These are phyloP conservation scores for Gossypium ekmanianum DNA, from an alignment of 345 rosid species.

Conservation along the genomic window DNA sequence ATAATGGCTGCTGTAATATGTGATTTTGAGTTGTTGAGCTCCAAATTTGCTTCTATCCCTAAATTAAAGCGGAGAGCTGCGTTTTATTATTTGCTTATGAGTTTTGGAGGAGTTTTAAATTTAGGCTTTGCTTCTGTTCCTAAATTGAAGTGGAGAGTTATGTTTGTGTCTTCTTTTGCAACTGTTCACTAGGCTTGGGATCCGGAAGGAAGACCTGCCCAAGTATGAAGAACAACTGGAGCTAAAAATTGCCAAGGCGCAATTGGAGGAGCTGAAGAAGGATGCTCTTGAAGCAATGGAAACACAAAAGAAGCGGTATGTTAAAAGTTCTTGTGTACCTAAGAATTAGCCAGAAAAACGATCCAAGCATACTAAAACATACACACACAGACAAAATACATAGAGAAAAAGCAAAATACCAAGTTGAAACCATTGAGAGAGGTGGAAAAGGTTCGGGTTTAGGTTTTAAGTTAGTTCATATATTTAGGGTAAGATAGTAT, in stretches of 20 bases:
- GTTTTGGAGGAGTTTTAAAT: neutral
- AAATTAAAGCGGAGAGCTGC: neutral
- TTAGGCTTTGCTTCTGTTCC: neutral
- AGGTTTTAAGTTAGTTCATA: too few relatives aligned
- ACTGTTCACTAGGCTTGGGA: constrained; percentile 62
- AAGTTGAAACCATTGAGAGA: too few relatives aligned
- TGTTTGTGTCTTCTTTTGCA: neutral
- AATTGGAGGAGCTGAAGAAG: constrained; percentile 83
- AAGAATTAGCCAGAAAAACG: too few relatives aligned
- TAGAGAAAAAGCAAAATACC: too few relatives aligned
- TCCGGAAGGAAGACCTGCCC: constrained; percentile 79
- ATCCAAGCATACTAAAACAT: too few relatives aligned
- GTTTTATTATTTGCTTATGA: neutral
- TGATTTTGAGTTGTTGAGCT: neutral
- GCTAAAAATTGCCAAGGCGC: constrained; percentile 69
- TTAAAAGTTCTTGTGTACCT: neutral
- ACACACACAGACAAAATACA: too few relatives aligned
- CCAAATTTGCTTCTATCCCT: neutral
- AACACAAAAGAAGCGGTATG: constrained; percentile 83
- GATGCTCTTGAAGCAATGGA: constrained; percentile 88
- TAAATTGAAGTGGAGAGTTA: neutral
- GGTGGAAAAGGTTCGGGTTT: too few relatives aligned
- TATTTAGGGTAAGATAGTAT: too few relatives aligned
- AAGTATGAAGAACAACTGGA: constrained; percentile 85
- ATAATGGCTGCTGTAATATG: neutral